Conservation (phyloP, 2,329 filamentous ascomycete species). For the Colletotrichum gigasporum region DNA sequence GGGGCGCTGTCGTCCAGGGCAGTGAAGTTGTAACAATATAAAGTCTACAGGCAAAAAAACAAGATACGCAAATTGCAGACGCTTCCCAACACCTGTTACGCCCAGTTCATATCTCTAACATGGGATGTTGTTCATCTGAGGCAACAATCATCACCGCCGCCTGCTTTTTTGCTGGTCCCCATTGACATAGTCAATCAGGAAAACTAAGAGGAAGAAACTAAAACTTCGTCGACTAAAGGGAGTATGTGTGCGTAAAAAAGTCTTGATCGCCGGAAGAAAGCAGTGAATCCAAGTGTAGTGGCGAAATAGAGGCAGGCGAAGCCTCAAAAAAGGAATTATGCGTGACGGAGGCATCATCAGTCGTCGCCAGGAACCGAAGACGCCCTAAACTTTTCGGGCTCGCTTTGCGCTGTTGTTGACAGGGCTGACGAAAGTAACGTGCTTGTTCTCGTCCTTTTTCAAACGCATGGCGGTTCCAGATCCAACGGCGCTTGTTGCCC, state of each 20-base stretch:
- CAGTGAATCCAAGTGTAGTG: conserved; percentile 31
- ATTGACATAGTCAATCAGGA: conserved; percentile 21
- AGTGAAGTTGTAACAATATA: conserved; percentile 31
- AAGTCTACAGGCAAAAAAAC: conserved; percentile 27
- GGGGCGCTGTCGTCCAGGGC: conserved; percentile 15
- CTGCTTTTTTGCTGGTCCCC: conserved; percentile 25
- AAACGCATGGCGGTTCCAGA: conserved; percentile 54
- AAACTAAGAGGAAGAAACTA: conserved; percentile 22
- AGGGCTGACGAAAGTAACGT: conserved; percentile 64
- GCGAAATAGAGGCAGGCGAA: conserved; percentile 3
- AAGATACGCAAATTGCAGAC: conserved; percentile 26
- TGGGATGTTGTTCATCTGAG: conserved; percentile 26
- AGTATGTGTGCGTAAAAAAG: conserved; percentile 30
- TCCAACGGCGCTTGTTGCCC: conserved; percentile 46
- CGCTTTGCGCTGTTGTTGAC: conserved; percentile 52
- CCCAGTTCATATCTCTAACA: conserved; percentile 32
- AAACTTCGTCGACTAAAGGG: conserved; percentile 31
- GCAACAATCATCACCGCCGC: conserved; percentile 24
- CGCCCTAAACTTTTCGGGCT: conserved; percentile 29
- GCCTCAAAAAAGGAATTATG: conserved; percentile 13
- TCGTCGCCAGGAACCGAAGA: background rate
- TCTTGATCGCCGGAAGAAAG: conserved; percentile 31
- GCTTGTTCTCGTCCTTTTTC: conserved; percentile 64
- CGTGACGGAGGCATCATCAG: background rate
- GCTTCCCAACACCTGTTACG: conserved; percentile 31